Percentiles rank a stretch among this genome's conserved stretches.
These are phyloP conservation scores for Chlorella sorokiniana DNA, from an alignment of 139 green algal species.

Conservation along the genomic window DNA sequence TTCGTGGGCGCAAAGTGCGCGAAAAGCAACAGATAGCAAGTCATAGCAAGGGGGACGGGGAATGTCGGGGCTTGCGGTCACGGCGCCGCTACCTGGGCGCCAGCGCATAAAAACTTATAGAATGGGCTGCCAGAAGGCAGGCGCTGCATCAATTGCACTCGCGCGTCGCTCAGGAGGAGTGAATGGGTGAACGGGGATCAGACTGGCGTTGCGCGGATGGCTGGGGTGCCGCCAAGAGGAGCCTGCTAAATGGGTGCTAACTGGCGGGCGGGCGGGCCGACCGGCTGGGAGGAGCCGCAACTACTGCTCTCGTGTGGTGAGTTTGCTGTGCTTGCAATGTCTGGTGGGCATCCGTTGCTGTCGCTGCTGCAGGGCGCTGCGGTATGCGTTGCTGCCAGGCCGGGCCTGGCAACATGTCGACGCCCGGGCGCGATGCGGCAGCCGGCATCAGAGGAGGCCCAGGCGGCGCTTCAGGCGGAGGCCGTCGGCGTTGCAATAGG, in stretches of 20 bases:
- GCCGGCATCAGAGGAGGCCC: constrained; percentile 24
- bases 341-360: no score
- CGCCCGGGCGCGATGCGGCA: background rate
- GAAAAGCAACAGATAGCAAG: background rate
- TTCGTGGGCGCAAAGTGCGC: background rate
- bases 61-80: no score
- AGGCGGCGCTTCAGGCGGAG: constrained; percentile 23
- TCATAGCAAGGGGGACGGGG: background rate
- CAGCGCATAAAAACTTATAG: background rate
- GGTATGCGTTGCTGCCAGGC: no score
- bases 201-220: background rate
- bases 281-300: no score
- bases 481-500: constrained; percentile 27
- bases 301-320: no score
- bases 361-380: no score
- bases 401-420: no score
- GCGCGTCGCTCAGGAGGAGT: background rate
- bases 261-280: no score
- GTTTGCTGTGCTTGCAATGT: no score
- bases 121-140: background rate
- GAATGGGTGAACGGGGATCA: background rate
- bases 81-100: no score
- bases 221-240: background rate
- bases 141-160: background rate
- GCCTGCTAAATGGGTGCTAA: no score